phyloP scores from a whole-genome alignment of 2,329 filamentous ascomycete genomes.

The Periglandula ipomoeae region DNA sequence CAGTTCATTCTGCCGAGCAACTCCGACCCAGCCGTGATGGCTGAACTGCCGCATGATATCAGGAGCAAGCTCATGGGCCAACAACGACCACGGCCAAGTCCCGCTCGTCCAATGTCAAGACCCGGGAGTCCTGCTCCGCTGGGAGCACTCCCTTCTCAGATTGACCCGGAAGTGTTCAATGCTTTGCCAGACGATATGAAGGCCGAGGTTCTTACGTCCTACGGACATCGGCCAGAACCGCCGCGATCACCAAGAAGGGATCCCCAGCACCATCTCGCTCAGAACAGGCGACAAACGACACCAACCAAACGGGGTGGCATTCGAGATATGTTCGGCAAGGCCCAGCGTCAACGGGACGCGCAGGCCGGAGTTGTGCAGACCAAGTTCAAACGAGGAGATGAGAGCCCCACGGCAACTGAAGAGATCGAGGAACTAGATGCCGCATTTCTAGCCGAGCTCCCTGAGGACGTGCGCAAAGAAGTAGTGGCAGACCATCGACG shows the following conservation, averaged over 20 bases:
- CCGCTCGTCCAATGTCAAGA: conserved; percentile 17
- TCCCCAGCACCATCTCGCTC: conserved; percentile 43
- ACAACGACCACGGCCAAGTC: conserved; percentile 30
- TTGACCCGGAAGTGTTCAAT: conserved; percentile 77
- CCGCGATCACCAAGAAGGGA: conserved; percentile 39
- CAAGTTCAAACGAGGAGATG: conserved; percentile 44
- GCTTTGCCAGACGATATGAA: conserved; percentile 81
- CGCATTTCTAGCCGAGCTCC: conserved; percentile 73
- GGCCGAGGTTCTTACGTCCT: conserved; percentile 70
- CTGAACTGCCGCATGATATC: conserved; percentile 78
- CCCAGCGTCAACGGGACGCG: conserved; percentile 42
- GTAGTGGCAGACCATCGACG: conserved; percentile 61
- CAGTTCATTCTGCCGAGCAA: conserved; percentile 88
- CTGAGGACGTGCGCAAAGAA: conserved; percentile 70
- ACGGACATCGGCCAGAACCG: conserved; percentile 35
- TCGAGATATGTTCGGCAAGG: conserved; percentile 31
- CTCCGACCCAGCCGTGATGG: conserved; percentile 70
- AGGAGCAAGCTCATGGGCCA: conserved; percentile 63
- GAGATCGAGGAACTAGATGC: conserved; percentile 48
- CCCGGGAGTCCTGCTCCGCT: conserved; percentile 31
- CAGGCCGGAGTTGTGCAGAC: conserved; percentile 61
- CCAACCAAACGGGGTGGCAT: conserved; percentile 55
- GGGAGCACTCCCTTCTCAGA: conserved; percentile 57
- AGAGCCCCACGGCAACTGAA: conserved; percentile 18
- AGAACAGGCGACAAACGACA: conserved; percentile 44